Evolutionary conservation across 2,329 filamentous ascomycete species (phyloP), one percentile per base, ranked within the genome.

Genomic region (Coniella vitis): DNA sequence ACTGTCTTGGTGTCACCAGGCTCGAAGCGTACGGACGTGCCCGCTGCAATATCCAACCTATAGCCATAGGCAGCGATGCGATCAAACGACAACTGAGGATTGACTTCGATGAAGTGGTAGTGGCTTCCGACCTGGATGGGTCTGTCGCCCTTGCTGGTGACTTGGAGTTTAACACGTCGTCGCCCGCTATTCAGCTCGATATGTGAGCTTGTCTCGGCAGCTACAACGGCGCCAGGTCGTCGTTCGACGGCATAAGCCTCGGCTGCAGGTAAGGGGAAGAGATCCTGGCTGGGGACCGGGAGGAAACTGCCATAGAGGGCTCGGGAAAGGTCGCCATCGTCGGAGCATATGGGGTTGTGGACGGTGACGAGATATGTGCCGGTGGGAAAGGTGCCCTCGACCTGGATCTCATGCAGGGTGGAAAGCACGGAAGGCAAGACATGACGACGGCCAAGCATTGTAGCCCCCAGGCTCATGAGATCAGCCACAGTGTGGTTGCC

Each of bases 31-130:
- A 95, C 84, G 7, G 89, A 94, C 1, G 90, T 96, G 32, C 91
- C 91, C 0, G 91, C 90, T 2, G 91, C 75, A 50, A 97, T 93
- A 61, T 97, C 90, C 13, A 97, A 76, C 10, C 90, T 79, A 68
- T 81, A 95, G 5, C 91, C 91, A 61, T 93, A 93, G 1, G 90
- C 81, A 56, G 80, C 81, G 43, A 80, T 71, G 21, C 91, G 87
- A 67, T 97, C 91, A 64, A 97, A 97, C 54, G 87, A 80, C 44
- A 97, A 76, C 64, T 87, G 81, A 0, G 90, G 87, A 66, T 97
- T 97, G n/a, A 83, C 86, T 71, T 97, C 91, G 61, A 95, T 81
- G 64, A 97, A 95, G 68, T 96, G 91, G 65, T 95, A 97, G 68
- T 97, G 91, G 29, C 89, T 95, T 29, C 91, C 91, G 52, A 90